phyloP scores from a whole-genome alignment of 768 basidiomycete species.

The Leccinellum rugosiceps region DNA sequence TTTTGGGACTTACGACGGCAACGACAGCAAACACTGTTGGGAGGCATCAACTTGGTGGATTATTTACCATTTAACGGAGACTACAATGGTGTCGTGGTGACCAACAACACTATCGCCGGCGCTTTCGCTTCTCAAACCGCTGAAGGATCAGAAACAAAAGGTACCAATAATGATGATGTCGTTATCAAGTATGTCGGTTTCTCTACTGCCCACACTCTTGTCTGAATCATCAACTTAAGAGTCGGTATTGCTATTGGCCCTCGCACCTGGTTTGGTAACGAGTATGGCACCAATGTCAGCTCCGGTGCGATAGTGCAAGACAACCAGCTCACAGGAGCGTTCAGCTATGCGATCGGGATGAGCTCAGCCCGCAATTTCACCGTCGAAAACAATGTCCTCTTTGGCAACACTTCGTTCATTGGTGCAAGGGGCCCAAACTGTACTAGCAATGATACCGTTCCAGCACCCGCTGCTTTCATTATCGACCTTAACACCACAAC shows the following conservation, averaged over 20 bases:
- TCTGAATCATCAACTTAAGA: slow-evolving; percentile 35
- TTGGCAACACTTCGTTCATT: slow-evolving; percentile 74
- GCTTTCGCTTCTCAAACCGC: slow-evolving; percentile 57
- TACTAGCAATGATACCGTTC: slow-evolving; percentile 44
- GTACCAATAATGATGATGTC: slow-evolving; percentile 54
- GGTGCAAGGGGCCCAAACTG: slow-evolving; percentile 68
- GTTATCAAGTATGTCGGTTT: slow-evolving; percentile 61
- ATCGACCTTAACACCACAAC: slow-evolving; percentile 42
- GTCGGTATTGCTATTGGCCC: slow-evolving; percentile 82
- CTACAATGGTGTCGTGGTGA: slow-evolving; percentile 61
- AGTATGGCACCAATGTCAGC: slow-evolving; percentile 53
- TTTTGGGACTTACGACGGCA: neutral
- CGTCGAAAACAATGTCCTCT: slow-evolving; percentile 54
- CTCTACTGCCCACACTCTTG: neutral
- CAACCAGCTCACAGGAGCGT: slow-evolving; percentile 64
- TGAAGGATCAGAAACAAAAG: slow-evolving; percentile 41
- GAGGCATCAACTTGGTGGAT: slow-evolving; percentile 80
- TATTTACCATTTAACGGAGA: slow-evolving; percentile 64
- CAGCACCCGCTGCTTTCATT: slow-evolving; percentile 58
- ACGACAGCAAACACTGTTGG: slow-evolving; percentile 60
- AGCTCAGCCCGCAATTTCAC: slow-evolving; percentile 65
- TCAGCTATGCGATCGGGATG: slow-evolving; percentile 71
- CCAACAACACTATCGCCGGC: slow-evolving; percentile 64
- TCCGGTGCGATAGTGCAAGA: slow-evolving; percentile 50
- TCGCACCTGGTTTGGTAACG: slow-evolving; percentile 67